Base-by-base conservation (phyloP, 345 rosid species). In the Schrenkiella parvula region DNA sequence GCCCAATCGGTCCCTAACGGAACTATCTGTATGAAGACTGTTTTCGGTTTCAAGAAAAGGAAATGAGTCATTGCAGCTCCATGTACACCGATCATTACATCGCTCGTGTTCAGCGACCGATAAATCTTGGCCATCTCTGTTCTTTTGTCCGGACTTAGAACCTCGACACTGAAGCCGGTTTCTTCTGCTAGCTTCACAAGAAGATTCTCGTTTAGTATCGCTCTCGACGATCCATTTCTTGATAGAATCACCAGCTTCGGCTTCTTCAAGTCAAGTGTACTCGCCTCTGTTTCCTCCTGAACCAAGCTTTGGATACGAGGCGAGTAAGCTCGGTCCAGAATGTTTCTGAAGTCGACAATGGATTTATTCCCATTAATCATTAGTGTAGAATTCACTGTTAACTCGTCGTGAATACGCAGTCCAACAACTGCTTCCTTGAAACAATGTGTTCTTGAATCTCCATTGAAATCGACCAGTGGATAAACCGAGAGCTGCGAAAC, bases 21-120 rank as follows among this genome's bases (percentile, higher is more conserved):
- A 26, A 91, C 75, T 8, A 91, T 82, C 78, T 91, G 97, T 29
- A 91, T 84, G 22, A 91, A 91, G 55, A 84, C 93, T 0, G 82
- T 85, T 22, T 88, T 84, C 0, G 97, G 92, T 66, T 55, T 87
- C 91, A 87, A 76, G 73, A 88, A 91, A 2, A 91, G 86, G 59
- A 91, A 88, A 65, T 88, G 97, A 10, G 95, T 88, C 97, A 91
- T 91, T 25, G 97, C 97, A 7, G 97, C 97, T 64, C 97, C 95
- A 58, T 91, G 97, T 9, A 91, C 97, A 37, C 95, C 95, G 13
- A 91, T 72, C 92, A 87, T 84, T 1, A 91, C 92, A 51, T 87
- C 87, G 51, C 97, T 91, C 2, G 92, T 77, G 70, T 88, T 88
- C 50, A 88, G 64, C 19, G 73, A 80, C 0, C 72, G 51, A 48